Evolutionary conservation across 2,329 filamentous ascomycete genomes (phyloP).

Genomic region (Volutella citrinella): DNA sequence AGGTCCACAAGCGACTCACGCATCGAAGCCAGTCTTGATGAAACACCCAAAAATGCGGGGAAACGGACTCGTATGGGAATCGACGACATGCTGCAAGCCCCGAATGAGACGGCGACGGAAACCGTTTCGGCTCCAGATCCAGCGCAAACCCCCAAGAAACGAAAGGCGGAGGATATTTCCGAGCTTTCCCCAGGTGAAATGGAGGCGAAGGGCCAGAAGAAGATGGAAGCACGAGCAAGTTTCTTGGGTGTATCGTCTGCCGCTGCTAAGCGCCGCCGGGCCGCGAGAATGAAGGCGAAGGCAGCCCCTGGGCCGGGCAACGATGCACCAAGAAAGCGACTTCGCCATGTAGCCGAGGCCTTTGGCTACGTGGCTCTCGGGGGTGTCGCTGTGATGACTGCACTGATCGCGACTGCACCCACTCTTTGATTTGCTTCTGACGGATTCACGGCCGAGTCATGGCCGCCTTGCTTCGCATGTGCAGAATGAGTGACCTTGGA

Average conservation of each 20-base stretch:
- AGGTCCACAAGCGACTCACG: slow-evolving; percentile 5
- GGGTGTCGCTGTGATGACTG: slow-evolving; percentile 38
- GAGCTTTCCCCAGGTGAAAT: slow-evolving; percentile 12
- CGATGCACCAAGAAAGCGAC: slow-evolving; percentile 26
- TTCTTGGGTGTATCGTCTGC: too few relatives aligned
- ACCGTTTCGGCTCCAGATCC: not conserved
- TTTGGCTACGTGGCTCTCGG: slow-evolving; percentile 36
- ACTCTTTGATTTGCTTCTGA: slow-evolving; percentile 15
- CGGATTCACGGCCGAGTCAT: too few relatives aligned
- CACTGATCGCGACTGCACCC: slow-evolving; percentile 37
- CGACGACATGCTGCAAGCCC: slow-evolving; percentile 5
- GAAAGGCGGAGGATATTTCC: slow-evolving; percentile 29
- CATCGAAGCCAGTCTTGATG: slow-evolving; percentile 4
- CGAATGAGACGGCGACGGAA: slow-evolving; percentile 1
- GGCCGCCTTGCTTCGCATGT: too few relatives aligned
- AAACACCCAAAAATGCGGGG: not conserved
- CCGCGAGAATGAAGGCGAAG: not conserved
- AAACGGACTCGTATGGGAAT: slow-evolving; percentile 5
- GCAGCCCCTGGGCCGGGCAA: not conserved
- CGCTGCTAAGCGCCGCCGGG: too few relatives aligned
- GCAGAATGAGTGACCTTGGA: too few relatives aligned
- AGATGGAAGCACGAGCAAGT: not conserved
- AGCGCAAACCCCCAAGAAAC: slow-evolving; percentile 13
- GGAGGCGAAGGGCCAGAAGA: too few relatives aligned
- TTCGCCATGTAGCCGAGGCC: slow-evolving; percentile 33